Evolutionary conservation across 176 grass and related monocot genomes (phyloP), one percentile per base, ranked within the genome.

Genomic region (Echinochloa phyllopogon): DNA sequence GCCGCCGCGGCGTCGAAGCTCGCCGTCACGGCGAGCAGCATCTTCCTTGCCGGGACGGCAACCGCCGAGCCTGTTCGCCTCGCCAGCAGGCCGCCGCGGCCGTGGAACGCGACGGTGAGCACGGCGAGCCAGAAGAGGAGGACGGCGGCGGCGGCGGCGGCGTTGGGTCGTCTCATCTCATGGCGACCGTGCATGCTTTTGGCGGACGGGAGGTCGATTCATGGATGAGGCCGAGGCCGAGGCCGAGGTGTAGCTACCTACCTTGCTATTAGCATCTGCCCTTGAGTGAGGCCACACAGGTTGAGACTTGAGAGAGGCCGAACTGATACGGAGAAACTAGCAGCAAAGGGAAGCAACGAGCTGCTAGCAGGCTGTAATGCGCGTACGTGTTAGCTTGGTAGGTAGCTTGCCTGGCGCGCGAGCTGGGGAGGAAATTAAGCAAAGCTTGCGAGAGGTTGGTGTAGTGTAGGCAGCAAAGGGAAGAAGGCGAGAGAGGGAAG

Each of bases 61-160:
- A n/a, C 85, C 11, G 18, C 69, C 7, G 75, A 59, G 5, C 17
- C 23, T 6, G 50, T 21, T 55, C 13, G 39, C n/a, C 39, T 69
- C 3, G 1, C 51, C 50, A 37, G 20, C 4, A 68, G 29, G 70
- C 18, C 50, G 8, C 69, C 62, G 7, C 77, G 66, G 20, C 65
- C 80, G 67, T 93, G 88, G 74, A 91, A 80, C 39, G 82, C 86
- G 65, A 97, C 40, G 65, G 94, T 84, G 81, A 94, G 92, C 41
- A 89, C 78, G 84, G 86, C 69, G 48, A 97, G 86, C 82, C 83
- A 97, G 27, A 94, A 51, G 44, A 97, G 62, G 73, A 94, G 77
- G 42, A 60, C 0, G 76, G 13, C 14, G 20, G 33, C 42, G 8
- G 57, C 16, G 51, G 78, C n/a, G 16, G 76, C 49, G 37, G 67